A percentile compares a stretch with the other conserved stretches of the same genome.
Evolutionary conservation across 192 early-diverging fungal species (phyloP).

Genomic region (Gaertneriomyces semiglobifer): DNA sequence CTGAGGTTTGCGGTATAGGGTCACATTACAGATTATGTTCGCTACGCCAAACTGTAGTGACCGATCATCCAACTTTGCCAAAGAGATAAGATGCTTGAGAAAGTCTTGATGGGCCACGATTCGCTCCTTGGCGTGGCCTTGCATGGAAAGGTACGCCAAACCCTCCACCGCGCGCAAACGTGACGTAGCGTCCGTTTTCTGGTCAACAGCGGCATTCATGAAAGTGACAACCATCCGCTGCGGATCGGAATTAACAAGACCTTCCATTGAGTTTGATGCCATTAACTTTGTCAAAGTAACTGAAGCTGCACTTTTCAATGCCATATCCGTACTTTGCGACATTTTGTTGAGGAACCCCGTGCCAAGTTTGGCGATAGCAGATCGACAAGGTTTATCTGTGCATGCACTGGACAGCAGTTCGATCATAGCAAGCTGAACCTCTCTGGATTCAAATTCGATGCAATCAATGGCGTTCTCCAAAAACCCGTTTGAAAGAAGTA

Average conservation of each 20-base stretch:
- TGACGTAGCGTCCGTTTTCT: slow-evolving; percentile 30
- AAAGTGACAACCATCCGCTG: slow-evolving; percentile 54
- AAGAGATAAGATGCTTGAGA: slow-evolving; percentile 53
- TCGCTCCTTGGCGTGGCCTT: slow-evolving; percentile 65
- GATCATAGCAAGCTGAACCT: slow-evolving; percentile 64
- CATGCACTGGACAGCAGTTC: slow-evolving; percentile 57
- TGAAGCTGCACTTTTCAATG: slow-evolving; percentile 22
- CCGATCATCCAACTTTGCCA: slow-evolving; percentile 44
- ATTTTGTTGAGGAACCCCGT: slow-evolving; percentile 19
- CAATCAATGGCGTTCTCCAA: slow-evolving; percentile 75
- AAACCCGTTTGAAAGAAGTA: slow-evolving; percentile 61
- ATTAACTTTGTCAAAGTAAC: slow-evolving; percentile 42
- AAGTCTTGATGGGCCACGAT: slow-evolving; percentile 58
- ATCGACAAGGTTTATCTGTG: slow-evolving; percentile 56
- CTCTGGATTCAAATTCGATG: slow-evolving; percentile 67
- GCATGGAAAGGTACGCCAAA: slow-evolving; percentile 75
- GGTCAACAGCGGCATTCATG: slow-evolving; percentile 46
- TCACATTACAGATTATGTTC: slow-evolving; percentile 75
- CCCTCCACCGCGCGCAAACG: slow-evolving; percentile 69
- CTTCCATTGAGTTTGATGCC: slow-evolving; percentile 23
- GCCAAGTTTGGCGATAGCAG: slow-evolving; percentile 44
- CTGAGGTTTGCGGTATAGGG: slow-evolving; percentile 61
- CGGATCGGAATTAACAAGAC: slow-evolving; percentile 10
- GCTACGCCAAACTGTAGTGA: slow-evolving; percentile 69
- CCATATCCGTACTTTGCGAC: neutral